phyloP scores from a whole-genome alignment of 495 filamentous ascomycete species.

The Penicillium coprophilum region DNA sequence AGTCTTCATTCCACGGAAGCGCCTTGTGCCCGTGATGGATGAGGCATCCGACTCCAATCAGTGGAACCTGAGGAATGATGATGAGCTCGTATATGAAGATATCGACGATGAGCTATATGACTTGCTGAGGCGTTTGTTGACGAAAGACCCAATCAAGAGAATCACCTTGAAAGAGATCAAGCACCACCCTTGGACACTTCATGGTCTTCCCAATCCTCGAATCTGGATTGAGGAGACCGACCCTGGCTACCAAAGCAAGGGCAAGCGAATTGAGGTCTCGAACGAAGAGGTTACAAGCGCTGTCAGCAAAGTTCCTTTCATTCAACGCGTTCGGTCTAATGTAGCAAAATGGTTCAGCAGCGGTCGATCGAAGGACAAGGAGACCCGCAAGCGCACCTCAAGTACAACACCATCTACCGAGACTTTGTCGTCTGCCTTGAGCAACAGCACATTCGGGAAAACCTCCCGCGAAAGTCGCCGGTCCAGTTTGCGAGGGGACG shows the following conservation, averaged over 20 bases:
- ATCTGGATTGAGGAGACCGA: constrained; percentile 94
- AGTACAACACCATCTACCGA: constrained; percentile 38
- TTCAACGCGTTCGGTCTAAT: constrained; percentile 63
- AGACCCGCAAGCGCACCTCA: constrained; percentile 44
- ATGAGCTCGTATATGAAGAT: constrained; percentile 79
- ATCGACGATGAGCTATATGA: constrained; percentile 81
- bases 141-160: constrained; percentile 82
- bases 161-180: constrained; percentile 93
- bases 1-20: constrained; percentile 77
- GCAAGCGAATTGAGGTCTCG: constrained; percentile 89
- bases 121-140: constrained; percentile 75
- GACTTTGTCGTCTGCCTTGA: constrained; percentile 32
- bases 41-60: constrained; percentile 47
- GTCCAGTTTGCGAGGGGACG: constrained; percentile 69
- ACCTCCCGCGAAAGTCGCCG: constrained; percentile 54
- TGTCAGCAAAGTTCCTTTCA: constrained; percentile 82
- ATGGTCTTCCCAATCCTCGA: constrained; percentile 69
- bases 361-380: constrained; percentile 58
- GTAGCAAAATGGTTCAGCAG: constrained; percentile 61
- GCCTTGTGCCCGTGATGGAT: constrained; percentile 72
- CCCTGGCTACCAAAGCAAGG: constrained; percentile 73
- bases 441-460: constrained; percentile 34
- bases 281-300: constrained; percentile 85
- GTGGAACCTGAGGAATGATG: constrained; percentile 52
- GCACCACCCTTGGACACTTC: constrained; percentile 91